These are phyloP conservation scores for Aspergillus eucalypticola DNA, from an alignment of 2,329 filamentous ascomycete genomes.

Conservation along the genomic window DNA sequence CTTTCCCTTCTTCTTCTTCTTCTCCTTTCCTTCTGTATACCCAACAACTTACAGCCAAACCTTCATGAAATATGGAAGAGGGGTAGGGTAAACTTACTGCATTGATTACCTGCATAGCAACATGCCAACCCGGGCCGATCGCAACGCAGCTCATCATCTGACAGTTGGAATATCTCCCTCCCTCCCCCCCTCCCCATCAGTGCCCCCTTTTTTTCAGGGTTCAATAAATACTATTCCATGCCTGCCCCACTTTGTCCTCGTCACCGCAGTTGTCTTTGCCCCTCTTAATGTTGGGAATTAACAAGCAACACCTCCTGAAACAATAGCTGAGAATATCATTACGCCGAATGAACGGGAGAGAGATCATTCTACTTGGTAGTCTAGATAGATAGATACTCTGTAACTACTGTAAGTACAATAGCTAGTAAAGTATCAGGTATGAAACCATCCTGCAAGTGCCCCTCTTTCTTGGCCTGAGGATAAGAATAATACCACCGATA, in stretches of 20 bases:
- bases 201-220: slow-evolving; percentile 16
- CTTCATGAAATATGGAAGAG: neutral
- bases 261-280: slow-evolving; percentile 8
- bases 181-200: neutral
- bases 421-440: too few species aligned
- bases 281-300: neutral
- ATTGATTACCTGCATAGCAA: neutral
- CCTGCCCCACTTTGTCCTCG: slow-evolving; percentile 18
- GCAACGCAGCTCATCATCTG: neutral
- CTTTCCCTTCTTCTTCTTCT: too few species aligned
- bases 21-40: too few species aligned
- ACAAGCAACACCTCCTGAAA: neutral
- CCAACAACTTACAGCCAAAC: neutral
- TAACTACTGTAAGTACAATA: too few species aligned
- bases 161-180: neutral
- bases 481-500: neutral
- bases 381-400: neutral
- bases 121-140: neutral
- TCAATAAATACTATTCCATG: slow-evolving; percentile 16
- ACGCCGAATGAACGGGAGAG: too few species aligned
- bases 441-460: neutral
- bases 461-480: neutral
- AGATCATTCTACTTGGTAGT: too few species aligned
- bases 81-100: too few species aligned
- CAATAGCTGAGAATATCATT: neutral